Evolutionary conservation across 2,329 filamentous ascomycete genomes (phyloP).

Genomic region (Dactylellina leptospora): DNA sequence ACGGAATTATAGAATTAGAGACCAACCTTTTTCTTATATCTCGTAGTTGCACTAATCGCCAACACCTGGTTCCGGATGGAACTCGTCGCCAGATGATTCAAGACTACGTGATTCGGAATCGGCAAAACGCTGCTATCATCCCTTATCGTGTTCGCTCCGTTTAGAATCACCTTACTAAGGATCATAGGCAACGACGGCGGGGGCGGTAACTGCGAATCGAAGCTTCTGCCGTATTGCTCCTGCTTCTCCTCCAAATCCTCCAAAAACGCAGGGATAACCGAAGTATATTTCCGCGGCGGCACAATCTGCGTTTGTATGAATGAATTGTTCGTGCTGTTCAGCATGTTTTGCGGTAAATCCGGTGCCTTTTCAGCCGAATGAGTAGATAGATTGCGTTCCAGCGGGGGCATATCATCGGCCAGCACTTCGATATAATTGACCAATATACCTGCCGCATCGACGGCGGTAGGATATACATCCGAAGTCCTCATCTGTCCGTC

Average conservation of each 20-base stretch:
- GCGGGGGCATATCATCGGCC: slow-evolving; percentile 71
- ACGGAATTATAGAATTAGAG: not conserved
- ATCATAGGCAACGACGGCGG: slow-evolving; percentile 90
- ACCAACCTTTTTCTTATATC: slow-evolving; percentile 89
- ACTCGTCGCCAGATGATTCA: slow-evolving; percentile 96
- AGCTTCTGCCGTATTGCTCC: slow-evolving; percentile 70
- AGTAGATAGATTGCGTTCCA: slow-evolving; percentile 56
- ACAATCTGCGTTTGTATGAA: slow-evolving; percentile 62
- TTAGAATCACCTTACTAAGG: slow-evolving; percentile 91
- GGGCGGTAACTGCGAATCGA: slow-evolving; percentile 64
- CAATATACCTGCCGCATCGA: slow-evolving; percentile 96
- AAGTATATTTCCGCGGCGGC: slow-evolving; percentile 67
- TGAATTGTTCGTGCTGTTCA: slow-evolving; percentile 58
- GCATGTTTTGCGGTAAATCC: slow-evolving; percentile 55
- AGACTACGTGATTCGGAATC: slow-evolving; percentile 94
- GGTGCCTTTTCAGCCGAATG: slow-evolving; percentile 56
- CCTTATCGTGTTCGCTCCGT: slow-evolving; percentile 89
- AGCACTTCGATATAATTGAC: slow-evolving; percentile 98
- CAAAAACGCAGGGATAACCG: slow-evolving; percentile 82
- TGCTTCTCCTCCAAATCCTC: slow-evolving; percentile 86
- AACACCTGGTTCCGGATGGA: slow-evolving; percentile 97
- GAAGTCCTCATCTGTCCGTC: slow-evolving; percentile 93
- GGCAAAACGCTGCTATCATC: slow-evolving; percentile 97
- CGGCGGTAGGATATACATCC: slow-evolving; percentile 85
- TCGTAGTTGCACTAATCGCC: slow-evolving; percentile 94